These are phyloP conservation scores for Pleurotus citrinopileatus DNA, from an alignment of 768 basidiomycete genomes.

Conservation along the genomic window DNA sequence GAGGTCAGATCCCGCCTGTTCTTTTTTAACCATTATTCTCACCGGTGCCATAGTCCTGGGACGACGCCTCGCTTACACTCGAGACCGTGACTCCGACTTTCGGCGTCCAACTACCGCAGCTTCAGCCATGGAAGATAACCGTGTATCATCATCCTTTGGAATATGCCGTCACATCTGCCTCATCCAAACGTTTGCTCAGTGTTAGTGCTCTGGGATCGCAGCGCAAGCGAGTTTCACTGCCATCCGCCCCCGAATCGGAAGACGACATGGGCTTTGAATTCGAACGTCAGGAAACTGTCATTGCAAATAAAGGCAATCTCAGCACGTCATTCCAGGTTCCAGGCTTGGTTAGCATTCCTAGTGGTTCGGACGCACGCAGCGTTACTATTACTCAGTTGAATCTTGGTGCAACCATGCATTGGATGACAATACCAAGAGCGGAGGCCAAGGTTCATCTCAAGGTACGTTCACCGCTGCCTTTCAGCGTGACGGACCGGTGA, in stretches of 20 bases:
- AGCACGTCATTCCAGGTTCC: conserved; percentile 40
- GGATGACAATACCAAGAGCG: conserved; percentile 7
- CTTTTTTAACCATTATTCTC: neutral
- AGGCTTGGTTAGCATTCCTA: conserved; percentile 39
- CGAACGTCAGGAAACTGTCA: neutral
- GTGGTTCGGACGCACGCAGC: conserved; percentile 35
- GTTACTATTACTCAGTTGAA: conserved; percentile 21
- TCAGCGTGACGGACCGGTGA: neutral
- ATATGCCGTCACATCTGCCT: too few species aligned
- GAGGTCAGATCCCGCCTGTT: conserved; percentile 26
- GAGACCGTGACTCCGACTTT: conserved; percentile 22
- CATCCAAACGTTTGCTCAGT: too few species aligned
- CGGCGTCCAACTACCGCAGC: conserved; percentile 16
- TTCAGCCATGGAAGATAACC: conserved; percentile 3
- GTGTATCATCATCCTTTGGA: neutral
- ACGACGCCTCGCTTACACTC: conserved; percentile 18
- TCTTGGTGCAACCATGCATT: neutral
- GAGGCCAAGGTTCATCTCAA: conserved; percentile 18
- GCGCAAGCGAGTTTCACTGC: too few species aligned
- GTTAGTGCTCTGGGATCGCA: too few species aligned
- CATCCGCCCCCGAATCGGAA: too few species aligned
- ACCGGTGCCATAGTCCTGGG: conserved; percentile 16
- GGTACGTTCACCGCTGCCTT: conserved; percentile 1
- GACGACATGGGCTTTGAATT: neutral
- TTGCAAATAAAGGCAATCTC: conserved; percentile 21